phyloP scores from a whole-genome alignment of 106 monocot species.

The Xerophyta viscosa region DNA sequence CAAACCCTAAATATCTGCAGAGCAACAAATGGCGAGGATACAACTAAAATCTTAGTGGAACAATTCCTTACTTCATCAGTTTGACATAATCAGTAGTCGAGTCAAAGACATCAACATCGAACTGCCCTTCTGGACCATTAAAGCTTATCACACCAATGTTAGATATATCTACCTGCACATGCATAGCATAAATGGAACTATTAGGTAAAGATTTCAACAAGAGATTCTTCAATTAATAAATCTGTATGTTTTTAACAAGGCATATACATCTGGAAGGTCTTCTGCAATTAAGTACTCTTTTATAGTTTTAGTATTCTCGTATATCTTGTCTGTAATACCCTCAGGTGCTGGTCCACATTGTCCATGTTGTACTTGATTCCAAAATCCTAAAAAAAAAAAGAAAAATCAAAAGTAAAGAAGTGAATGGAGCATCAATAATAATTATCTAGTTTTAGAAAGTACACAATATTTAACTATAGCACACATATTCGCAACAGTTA shows the following conservation, averaged over 20 bases:
- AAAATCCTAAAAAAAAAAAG: slow-evolving; percentile 59
- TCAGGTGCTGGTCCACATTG: slow-evolving; percentile 98
- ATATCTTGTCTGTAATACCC: slow-evolving; percentile 85
- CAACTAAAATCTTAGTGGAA: background rate
- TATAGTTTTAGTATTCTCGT: slow-evolving; percentile 74
- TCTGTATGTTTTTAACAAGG: too few relatives aligned
- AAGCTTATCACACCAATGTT: slow-evolving; percentile 56
- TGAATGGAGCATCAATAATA: background rate
- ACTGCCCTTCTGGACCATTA: slow-evolving; percentile 73
- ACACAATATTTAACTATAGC: too few relatives aligned
- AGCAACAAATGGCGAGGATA: too few relatives aligned
- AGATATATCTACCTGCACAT: slow-evolving; percentile 87
- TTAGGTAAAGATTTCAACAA: too few relatives aligned
- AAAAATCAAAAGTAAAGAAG: background rate
- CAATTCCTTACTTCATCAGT: slow-evolving; percentile 70
- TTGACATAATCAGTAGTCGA: slow-evolving; percentile 77
- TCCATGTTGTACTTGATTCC: slow-evolving; percentile 99
- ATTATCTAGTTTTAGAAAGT: background rate
- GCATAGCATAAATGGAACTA: background rate
- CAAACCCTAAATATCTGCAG: too few relatives aligned
- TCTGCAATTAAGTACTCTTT: slow-evolving; percentile 85
- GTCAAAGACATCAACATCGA: slow-evolving; percentile 96
- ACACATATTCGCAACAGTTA: too few relatives aligned
- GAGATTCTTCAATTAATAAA: too few relatives aligned
- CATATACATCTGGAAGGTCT: slow-evolving; percentile 81